phyloP scores from a whole-genome alignment of 169 alveolate genomes.

The Besnoitia besnoiti region DNA sequence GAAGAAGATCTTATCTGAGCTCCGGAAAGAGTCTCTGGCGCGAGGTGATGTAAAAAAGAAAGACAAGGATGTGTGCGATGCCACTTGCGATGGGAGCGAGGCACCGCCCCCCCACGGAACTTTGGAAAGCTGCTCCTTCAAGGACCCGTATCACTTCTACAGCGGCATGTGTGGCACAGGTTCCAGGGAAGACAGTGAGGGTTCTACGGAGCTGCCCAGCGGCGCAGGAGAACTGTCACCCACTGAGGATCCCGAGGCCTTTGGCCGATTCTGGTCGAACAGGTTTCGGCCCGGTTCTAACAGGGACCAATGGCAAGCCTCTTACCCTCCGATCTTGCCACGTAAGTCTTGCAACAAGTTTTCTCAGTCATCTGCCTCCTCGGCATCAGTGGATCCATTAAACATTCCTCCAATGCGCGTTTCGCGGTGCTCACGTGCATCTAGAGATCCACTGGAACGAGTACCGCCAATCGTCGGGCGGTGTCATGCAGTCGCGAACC shows the following conservation, averaged over 20 bases:
- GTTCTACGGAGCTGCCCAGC: not conserved
- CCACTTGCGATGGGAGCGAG: not conserved
- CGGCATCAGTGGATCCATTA: no score
- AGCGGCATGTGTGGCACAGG: not conserved
- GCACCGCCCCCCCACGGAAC: not conserved
- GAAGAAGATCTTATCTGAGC: not conserved
- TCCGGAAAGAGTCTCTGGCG: not conserved
- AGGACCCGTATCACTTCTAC: not conserved
- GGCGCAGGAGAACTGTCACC: not conserved
- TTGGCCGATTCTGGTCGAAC: slow-evolving; percentile 38
- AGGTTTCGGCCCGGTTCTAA: not conserved
- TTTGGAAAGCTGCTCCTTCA: not conserved
- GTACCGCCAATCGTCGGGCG: no score
- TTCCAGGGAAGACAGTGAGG: not conserved
- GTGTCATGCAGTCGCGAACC: no score
- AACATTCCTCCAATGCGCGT: no score
- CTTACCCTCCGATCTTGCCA: slow-evolving; percentile 34
- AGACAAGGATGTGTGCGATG: not conserved
- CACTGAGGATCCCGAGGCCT: slow-evolving; percentile 12
- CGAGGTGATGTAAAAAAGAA: not conserved
- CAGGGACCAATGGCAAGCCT: slow-evolving; percentile 1
- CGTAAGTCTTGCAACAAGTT: not conserved
- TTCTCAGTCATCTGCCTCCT: no score
- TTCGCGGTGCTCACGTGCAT: no score
- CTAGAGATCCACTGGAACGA: no score